These are phyloP conservation scores for Sporopachydermia quercuum DNA, from an alignment of 805 yeast species.

Conservation along the genomic window DNA sequence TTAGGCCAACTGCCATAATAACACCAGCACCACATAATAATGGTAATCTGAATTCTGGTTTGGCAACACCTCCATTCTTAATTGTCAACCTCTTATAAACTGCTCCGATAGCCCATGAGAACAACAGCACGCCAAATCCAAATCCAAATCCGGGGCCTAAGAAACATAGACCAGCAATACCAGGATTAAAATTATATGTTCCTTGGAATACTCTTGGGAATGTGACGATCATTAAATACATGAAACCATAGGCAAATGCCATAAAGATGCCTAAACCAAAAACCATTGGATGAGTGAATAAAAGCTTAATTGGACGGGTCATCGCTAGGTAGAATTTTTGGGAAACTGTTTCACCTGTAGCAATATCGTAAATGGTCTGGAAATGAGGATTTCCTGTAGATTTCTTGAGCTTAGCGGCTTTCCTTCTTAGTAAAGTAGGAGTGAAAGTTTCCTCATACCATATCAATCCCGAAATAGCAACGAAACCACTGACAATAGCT, in stretches of 20 bases:
- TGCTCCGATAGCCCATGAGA: slow-evolving; percentile 29
- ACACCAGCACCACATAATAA: slow-evolving; percentile 34
- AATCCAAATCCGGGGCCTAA: slow-evolving; percentile 43
- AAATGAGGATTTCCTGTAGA: slow-evolving; percentile 39
- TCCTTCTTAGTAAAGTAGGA: slow-evolving; percentile 32
- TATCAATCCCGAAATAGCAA: slow-evolving; percentile 28
- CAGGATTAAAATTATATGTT: slow-evolving; percentile 30
- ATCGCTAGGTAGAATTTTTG: slow-evolving; percentile 28
- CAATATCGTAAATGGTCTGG: slow-evolving; percentile 47
- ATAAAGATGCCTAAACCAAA: slow-evolving; percentile 45
- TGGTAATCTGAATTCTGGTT: slow-evolving; percentile 49
- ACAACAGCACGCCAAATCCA: slow-evolving; percentile 30
- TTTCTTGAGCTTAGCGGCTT: slow-evolving; percentile 32
- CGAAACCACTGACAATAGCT: slow-evolving; percentile 36
- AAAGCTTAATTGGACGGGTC: slow-evolving; percentile 37
- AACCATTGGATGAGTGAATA: slow-evolving; percentile 47
- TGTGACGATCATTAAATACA: slow-evolving; percentile 46
- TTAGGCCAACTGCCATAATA: slow-evolving; percentile 40
- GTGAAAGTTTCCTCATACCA: slow-evolving; percentile 44
- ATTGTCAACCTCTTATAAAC: slow-evolving; percentile 23
- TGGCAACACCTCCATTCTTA: slow-evolving; percentile 35
- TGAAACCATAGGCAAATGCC: slow-evolving; percentile 54
- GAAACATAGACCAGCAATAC: slow-evolving; percentile 44
- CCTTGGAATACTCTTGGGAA: slow-evolving; percentile 39
- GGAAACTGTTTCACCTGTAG: slow-evolving; percentile 28